These are phyloP conservation scores for Saccharomycopsis fermentans DNA, from an alignment of 805 yeast species.

Conservation along the genomic window DNA sequence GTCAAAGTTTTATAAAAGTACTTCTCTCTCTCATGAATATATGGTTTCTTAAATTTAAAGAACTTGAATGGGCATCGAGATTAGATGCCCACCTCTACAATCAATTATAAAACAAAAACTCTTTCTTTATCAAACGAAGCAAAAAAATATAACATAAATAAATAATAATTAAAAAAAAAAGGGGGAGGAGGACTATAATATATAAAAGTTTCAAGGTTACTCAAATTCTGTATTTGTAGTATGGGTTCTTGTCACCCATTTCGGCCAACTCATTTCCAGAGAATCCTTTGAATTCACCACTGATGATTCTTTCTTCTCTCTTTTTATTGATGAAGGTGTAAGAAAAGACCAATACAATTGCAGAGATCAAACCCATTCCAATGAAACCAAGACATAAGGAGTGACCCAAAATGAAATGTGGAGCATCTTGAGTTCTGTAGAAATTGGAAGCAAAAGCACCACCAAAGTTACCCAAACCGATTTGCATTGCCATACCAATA, in stretches of 20 bases:
- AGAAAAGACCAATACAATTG: constrained; percentile 20
- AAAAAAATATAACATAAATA: neutral
- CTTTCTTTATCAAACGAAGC: neutral
- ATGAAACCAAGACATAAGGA: constrained; percentile 27
- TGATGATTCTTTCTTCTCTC: constrained; percentile 22
- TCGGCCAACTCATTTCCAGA: constrained; percentile 25
- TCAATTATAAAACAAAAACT: neutral
- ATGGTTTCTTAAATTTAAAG: no score
- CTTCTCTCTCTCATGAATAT: no score
- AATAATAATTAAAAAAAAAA: no score
- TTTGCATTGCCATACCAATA: constrained; percentile 31
- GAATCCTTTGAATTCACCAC: constrained; percentile 26
- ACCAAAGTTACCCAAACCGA: constrained; percentile 31
- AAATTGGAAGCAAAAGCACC: constrained; percentile 30
- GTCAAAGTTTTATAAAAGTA: no score
- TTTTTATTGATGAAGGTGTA: constrained; percentile 23
- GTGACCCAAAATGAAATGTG: constrained; percentile 27
- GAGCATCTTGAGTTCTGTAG: constrained; percentile 23
- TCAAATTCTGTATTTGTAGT: constrained; percentile 25
- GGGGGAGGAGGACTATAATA: neutral
- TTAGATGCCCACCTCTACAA: no score
- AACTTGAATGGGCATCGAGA: no score
- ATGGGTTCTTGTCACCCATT: constrained; percentile 36
- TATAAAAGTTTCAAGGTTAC: no score
- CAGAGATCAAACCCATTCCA: constrained; percentile 24